Conservation (phyloP, 202 grass and related monocot species). For the Panicum virgatum region DNA sequence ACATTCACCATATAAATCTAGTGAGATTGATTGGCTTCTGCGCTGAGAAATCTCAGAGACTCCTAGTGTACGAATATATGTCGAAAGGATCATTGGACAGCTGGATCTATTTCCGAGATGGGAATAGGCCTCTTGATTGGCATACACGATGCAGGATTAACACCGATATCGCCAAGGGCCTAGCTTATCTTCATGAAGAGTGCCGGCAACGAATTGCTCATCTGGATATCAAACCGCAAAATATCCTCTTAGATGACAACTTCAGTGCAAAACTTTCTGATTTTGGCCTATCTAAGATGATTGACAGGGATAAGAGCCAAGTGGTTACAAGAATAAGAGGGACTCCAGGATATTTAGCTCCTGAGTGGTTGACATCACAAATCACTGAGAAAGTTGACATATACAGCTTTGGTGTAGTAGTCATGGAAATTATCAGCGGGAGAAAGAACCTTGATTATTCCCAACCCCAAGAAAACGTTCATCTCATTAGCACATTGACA, state of each 20-base stretch:
- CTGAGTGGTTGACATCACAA: slow-evolving; percentile 12
- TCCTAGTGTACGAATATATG: slow-evolving; percentile 52
- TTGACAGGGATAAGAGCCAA: slow-evolving; percentile 43
- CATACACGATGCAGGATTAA: slow-evolving; percentile 38
- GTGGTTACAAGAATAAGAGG: slow-evolving; percentile 38
- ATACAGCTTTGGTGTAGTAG: slow-evolving; percentile 56
- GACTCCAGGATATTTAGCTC: slow-evolving; percentile 1
- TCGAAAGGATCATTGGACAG: slow-evolving; percentile 45
- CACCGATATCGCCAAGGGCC: slow-evolving; percentile 35
- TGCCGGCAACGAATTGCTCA: slow-evolving; percentile 52
- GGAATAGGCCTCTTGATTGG: slow-evolving; percentile 40
- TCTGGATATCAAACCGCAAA: slow-evolving; percentile 30
- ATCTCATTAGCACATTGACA: slow-evolving; percentile 43
- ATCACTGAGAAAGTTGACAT: slow-evolving; percentile 60
- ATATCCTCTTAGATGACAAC: slow-evolving; percentile 59
- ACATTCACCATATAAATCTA: slow-evolving; percentile 54
- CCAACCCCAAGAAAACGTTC: slow-evolving; percentile 19
- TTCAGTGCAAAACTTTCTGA: slow-evolving; percentile 56
- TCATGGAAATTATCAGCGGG: slow-evolving; percentile 48
- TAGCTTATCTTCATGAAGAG: slow-evolving; percentile 47
- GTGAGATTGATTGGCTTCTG: slow-evolving; percentile 44
- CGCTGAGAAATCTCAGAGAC: slow-evolving; percentile 38
- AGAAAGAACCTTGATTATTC: slow-evolving; percentile 52
- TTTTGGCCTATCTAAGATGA: slow-evolving; percentile 57
- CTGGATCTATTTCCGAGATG: slow-evolving; percentile 49